Conservation (phyloP, 192 early-diverging fungal genomes). For the Entomortierella chlamydospora region DNA sequence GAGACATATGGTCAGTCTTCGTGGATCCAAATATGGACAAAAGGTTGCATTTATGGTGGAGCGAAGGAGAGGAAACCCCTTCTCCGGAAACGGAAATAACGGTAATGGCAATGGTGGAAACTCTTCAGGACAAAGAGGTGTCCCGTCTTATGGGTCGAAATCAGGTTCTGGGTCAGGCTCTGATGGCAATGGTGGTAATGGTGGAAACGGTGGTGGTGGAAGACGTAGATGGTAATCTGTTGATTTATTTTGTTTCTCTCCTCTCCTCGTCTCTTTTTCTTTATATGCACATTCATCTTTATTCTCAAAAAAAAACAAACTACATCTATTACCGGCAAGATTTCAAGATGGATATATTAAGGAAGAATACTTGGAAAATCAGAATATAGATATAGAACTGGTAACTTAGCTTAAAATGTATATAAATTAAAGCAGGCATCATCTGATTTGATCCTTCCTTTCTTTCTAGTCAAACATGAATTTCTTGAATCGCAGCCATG, state of each 20-base stretch:
- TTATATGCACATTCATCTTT: neutral
- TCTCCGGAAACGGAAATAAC: conserved; percentile 7
- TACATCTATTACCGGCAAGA: neutral
- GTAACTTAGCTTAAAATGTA: no score
- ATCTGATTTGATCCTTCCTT: neutral
- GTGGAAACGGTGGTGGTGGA: conserved; percentile 15
- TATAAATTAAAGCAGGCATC: conserved; percentile 4
- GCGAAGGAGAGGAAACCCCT: conserved; percentile 35
- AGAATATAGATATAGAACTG: no score
- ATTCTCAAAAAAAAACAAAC: neutral
- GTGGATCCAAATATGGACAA: conserved; percentile 81
- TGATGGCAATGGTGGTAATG: conserved; percentile 5
- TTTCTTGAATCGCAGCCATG: conserved; percentile 62
- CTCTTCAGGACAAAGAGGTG: neutral
- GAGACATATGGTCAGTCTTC: conserved; percentile 73
- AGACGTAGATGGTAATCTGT: conserved; percentile 26
- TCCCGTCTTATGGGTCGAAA: neutral
- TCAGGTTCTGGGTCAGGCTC: conserved; percentile 15
- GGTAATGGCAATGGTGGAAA: conserved; percentile 4
- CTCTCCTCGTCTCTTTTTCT: neutral
- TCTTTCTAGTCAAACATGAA: conserved; percentile 39
- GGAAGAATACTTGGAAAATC: no score
- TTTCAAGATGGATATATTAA: no score
- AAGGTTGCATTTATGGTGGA: conserved; percentile 58
- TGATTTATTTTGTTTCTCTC: neutral